Evolutionary conservation across 1,284 basidiomycete genomes (phyloP).

Genomic region (Puccinia sorghi): DNA sequence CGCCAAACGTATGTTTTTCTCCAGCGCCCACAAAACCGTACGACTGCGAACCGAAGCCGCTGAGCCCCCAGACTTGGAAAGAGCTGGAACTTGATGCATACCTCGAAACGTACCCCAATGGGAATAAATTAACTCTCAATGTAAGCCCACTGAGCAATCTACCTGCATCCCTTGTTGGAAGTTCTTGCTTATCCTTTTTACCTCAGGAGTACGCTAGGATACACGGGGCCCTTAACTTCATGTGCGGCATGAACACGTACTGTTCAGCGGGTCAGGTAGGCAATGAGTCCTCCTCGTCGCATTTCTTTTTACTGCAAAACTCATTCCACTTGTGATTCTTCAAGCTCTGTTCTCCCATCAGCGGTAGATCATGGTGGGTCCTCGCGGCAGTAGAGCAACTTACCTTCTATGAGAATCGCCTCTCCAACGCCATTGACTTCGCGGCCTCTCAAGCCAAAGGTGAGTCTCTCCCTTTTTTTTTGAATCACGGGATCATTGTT

Average conservation of each 20-base stretch:
- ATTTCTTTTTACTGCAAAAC: not conserved
- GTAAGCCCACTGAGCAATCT: not conserved
- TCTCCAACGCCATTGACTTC: slow-evolving; percentile 10
- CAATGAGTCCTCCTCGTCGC: not conserved
- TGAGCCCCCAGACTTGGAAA: slow-evolving; percentile 25
- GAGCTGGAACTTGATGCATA: slow-evolving; percentile 24
- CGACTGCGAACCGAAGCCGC: not conserved
- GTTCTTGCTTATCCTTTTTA: not conserved
- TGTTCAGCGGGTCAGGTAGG: slow-evolving; percentile 34
- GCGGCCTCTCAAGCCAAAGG: slow-evolving; percentile 15
- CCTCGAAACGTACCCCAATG: slow-evolving; percentile 18
- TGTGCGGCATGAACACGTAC: slow-evolving; percentile 14
- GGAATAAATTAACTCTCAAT: not conserved
- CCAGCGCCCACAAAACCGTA: not conserved
- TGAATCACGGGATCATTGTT: too few relatives aligned
- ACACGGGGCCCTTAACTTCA: slow-evolving; percentile 10
- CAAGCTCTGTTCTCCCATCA: slow-evolving; percentile 24
- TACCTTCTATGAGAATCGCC: not conserved
- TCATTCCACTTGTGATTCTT: not conserved
- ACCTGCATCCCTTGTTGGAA: not conserved
- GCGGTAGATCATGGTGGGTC: slow-evolving; percentile 25
- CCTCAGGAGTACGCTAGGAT: not conserved
- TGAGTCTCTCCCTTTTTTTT: not conserved
- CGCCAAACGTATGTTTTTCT: not conserved
- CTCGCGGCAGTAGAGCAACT: slow-evolving; percentile 9